These are phyloP conservation scores for Teunomyces gatunensis DNA, from an alignment of 805 yeast species.

Conservation along the genomic window DNA sequence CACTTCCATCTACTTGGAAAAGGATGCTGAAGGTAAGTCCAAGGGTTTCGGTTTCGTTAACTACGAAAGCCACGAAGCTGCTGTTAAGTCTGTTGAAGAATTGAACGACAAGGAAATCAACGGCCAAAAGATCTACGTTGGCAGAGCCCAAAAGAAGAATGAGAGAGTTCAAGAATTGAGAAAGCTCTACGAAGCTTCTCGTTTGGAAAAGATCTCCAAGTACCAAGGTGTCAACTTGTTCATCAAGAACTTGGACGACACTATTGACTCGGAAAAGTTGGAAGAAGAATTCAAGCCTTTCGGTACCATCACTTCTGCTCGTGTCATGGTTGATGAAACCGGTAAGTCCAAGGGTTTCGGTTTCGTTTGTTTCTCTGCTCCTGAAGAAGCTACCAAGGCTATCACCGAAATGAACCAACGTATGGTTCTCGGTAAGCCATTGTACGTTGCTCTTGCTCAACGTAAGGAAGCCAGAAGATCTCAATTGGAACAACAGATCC, in stretches of 20 bases:
- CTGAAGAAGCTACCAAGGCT: slow-evolving; percentile 99
- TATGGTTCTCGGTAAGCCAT: slow-evolving; percentile 91
- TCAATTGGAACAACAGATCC: slow-evolving; percentile 96
- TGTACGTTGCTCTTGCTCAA: slow-evolving; percentile 98
- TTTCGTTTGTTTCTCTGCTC: slow-evolving; percentile 94
- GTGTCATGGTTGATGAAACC: slow-evolving; percentile 90
- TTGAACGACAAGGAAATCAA: slow-evolving; percentile 83
- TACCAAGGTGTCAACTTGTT: slow-evolving; percentile 97
- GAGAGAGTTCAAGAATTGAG: slow-evolving; percentile 96
- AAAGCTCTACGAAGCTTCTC: slow-evolving; percentile 88
- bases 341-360: slow-evolving; percentile 98
- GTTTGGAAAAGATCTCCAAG: slow-evolving; percentile 87
- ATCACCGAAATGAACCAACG: slow-evolving; percentile 98
- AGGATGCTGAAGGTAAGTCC: slow-evolving; percentile 82
- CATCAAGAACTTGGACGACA: slow-evolving; percentile 93
- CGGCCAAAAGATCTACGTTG: slow-evolving; percentile 87
- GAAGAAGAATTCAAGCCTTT: slow-evolving; percentile 89
- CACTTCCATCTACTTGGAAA: slow-evolving; percentile 79
- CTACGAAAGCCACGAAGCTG: slow-evolving; percentile 83
- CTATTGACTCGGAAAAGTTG: slow-evolving; percentile 86
- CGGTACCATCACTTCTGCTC: slow-evolving; percentile 94
- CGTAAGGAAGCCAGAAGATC: slow-evolving; percentile 96
- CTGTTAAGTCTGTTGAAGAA: slow-evolving; percentile 87
- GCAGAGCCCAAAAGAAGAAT: slow-evolving; percentile 98
- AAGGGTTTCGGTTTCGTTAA: slow-evolving; percentile 96